Evolutionary conservation across 768 basidiomycete genomes (phyloP).

Genomic region (Calocybe gangraenosa): DNA sequence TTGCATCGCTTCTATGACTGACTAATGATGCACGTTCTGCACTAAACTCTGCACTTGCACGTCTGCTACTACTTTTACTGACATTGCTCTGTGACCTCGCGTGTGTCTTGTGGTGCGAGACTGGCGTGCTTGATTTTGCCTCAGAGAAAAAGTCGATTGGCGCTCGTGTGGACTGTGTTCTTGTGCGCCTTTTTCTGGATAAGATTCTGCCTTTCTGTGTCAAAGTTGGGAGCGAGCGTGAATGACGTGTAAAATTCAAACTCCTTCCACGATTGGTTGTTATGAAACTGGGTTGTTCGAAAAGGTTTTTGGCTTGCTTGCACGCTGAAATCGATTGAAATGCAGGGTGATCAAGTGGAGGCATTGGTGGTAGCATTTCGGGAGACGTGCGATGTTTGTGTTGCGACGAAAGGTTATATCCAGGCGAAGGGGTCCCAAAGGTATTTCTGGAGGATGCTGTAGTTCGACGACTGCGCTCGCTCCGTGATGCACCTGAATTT

Average conservation of each 20-base stretch:
- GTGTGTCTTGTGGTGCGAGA: constrained; percentile 13
- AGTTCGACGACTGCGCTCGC: constrained; percentile 12
- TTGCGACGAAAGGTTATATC: constrained; percentile 23
- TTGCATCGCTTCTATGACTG: constrained; percentile 24
- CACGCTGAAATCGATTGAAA: constrained; percentile 16
- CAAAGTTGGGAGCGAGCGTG: constrained; percentile 21
- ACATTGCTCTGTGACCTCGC: constrained; percentile 28
- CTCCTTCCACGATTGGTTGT: neutral
- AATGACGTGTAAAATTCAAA: constrained; percentile 12
- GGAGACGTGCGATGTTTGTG: constrained; percentile 22
- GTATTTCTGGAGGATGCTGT: constrained; percentile 27
- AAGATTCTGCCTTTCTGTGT: constrained; percentile 11
- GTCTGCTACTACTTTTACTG: constrained; percentile 33
- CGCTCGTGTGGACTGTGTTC: constrained; percentile 14
- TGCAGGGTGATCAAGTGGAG: constrained; percentile 47
- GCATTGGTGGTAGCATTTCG: constrained; percentile 46
- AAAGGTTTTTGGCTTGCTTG: neutral
- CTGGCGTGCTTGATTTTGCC: constrained; percentile 8
- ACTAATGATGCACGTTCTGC: constrained; percentile 39
- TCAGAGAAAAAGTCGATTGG: constrained; percentile 7
- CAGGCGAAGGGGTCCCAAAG: constrained; percentile 28
- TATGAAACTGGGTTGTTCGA: neutral
- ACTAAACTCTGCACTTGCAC: constrained; percentile 57
- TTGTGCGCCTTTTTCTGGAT: constrained; percentile 11
- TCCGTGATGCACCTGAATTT: constrained; percentile 11